Evolutionary conservation across 2,329 filamentous ascomycete genomes (phyloP), one percentile per base, ranked within the genome.

Genomic region (Beauveria sp.): DNA sequence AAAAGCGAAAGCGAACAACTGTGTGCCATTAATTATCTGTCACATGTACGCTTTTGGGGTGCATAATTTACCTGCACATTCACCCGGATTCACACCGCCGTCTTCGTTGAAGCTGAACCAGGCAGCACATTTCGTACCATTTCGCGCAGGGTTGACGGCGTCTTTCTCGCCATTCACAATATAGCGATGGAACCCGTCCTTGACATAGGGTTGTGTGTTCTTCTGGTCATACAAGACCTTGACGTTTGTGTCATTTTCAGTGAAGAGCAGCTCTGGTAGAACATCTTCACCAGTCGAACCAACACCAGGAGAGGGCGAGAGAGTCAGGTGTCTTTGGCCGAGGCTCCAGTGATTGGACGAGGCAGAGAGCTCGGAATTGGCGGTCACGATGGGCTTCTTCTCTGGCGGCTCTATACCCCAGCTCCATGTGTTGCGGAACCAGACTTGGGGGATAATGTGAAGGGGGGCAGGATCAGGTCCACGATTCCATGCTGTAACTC

Each of bases 391-490:
- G 0, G 93, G 95, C 76, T 96, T 96, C 73, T 88, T 87, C 56
- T 89, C 84, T 34, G 81, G 78, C 12, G 85, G 73, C 70, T 96
- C 90, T 65, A 89, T 84, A 24, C 93, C 93, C 93, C 93, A 98
- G 45, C 89, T 85, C 95, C 95, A 98, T 3, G 93, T 97, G 74
- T 98, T 98, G 66, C 93, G 87, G 79, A 97, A 98, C 91, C 93
- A 97, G 58, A 96, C 86, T 64, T 98, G 95, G 9, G 93, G 93
- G 49, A 97, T 80, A 69, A 98, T 96, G 75, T 98, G 95, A 60
- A 98, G 79, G 24, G 92, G 93, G 16, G 95, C 93, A 16, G 91
- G 86, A 59, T 97, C 91, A 7, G 91, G 90, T 18, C 95, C 93
- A 68, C 95, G 86, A 72, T 98, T 98, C 88, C 95, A 98, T 50